Conservation (phyloP, 225 moss, liverwort and hornwort species). For the Thuidium tamariscinum region DNA sequence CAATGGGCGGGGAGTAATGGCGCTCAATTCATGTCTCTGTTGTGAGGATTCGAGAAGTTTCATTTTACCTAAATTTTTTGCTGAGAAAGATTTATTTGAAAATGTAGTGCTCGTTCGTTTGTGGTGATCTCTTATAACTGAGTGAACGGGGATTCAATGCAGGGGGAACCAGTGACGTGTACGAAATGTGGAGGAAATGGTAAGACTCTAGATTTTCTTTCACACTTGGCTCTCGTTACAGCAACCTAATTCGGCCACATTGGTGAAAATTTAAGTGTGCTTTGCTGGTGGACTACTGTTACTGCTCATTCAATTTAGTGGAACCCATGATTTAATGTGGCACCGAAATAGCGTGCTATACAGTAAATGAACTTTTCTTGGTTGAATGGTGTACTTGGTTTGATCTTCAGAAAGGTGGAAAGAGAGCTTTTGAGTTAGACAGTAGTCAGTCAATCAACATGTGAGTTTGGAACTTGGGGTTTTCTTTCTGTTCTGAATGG, state of each 20-base stretch:
- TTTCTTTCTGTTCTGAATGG: no score
- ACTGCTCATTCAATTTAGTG: neutral
- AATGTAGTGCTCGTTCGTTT: neutral
- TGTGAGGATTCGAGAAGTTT: neutral
- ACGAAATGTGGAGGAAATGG: slow-evolving; percentile 92
- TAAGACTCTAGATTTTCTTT: neutral
- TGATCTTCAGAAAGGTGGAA: neutral
- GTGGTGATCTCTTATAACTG: neutral
- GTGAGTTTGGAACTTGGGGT: neutral
- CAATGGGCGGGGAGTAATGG: neutral
- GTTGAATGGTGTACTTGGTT: neutral
- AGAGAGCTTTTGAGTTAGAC: neutral
- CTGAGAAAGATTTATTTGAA: neutral
- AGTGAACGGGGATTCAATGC: slow-evolving; percentile 17
- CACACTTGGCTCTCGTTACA: neutral
- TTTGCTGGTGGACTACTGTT: neutral
- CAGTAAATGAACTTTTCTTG: neutral
- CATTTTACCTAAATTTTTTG: neutral
- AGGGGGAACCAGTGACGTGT: slow-evolving; percentile 94
- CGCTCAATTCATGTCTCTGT: neutral
- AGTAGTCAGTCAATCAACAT: neutral
- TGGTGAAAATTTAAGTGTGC: neutral
- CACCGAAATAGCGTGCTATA: neutral
- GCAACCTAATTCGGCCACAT: neutral
- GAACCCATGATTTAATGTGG: neutral